Base-by-base conservation (phyloP, 139 green algal species). In the Micractinium sp. region DNA sequence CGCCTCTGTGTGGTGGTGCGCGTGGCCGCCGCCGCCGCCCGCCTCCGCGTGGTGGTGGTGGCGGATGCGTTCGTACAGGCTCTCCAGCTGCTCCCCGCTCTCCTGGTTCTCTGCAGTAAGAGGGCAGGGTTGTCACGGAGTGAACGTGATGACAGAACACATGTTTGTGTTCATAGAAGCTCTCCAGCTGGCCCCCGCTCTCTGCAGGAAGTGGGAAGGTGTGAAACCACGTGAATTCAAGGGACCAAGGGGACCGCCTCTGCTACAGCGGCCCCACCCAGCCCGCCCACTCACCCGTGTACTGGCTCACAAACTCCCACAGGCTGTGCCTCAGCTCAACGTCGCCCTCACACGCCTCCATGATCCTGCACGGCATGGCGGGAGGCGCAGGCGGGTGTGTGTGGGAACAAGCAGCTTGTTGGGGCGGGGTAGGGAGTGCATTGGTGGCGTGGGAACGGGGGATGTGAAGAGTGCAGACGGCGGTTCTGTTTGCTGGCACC, bases 71-170 rank as follows among this genome's bases (percentile, higher is more conserved):
- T 69, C 56, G 41, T 90, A 93, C 38, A 91, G 25, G 31, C 67
- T 25, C 29, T 81, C 67, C 71, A 94, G 89, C 87, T 92, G 81
- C 53, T 91, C 85, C 2, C 90, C 92, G 36, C 79, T 86, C 84
- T 92, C 77, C 27, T 85, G 87, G 87, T 94, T 92, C 89, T 94
- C 92, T 74, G 92, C 90, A 61, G 86, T 77, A 25, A 35, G 29
- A 53, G 86, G 86, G 2, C 88, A 63, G 39, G 5, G 77, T 20
- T 14, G 27, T 35, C 82, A 63, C 12, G 13, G 22, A 33, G 7
- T 9, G 5, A 73, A 25, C n/a, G 15, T n/a, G 3, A 87, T 56
- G 33, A 33, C 3, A 33, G 22, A 63, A 15, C 23, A 22, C 15
- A 39, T 41, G n/a, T 66, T 12, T 0, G 66, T 0, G 74, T 47